Base-by-base conservation (phyloP, 2,329 filamentous ascomycete genomes). In the Phaeomoniella chlamydospora region DNA sequence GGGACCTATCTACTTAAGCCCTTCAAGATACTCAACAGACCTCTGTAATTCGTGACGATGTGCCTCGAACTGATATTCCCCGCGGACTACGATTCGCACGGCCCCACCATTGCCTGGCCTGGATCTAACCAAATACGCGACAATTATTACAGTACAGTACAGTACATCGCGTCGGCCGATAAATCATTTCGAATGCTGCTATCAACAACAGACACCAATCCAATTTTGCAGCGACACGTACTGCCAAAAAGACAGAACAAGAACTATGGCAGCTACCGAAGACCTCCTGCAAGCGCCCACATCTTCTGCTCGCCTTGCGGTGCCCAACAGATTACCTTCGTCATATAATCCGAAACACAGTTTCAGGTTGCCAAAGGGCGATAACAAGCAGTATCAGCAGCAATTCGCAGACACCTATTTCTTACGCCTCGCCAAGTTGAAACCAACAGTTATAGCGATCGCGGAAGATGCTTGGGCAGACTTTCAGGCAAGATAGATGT, bases 361-460 rank as follows among this genome's bases (percentile, higher is more conserved):
- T 5, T 96, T 86, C 57, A 64, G 64, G 34, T 72, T 96, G 6
- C 71, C 81, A 15, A 78, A 65, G 43, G 71, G 70, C 16, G 57
- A 65, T 30, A 59, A 66, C 22, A 66, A 68, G 42, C 80, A 86
- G 37, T 98, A 96, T 56, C 70, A 87, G 55, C 90, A 96, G 56
- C 90, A 98, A 61, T 98, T 83, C 70, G 84, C 81, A 43, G 90
- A 98, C 58, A 88, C 96, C 74, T 98, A 98, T 68, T 98, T 94
- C 54, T 57, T 94, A 47, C 81, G 90, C 10, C 70, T 98, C 15
- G 76, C 84, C 26, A 81, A 82, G 58, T 74, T 98, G 55, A 94
- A 88, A 59, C 82, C 86, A 6, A 70, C 74, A 1, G 81, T 93
- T 0, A 83, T 93, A 48, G 59, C 72, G 42, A 69, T 82, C 35